Percentiles rank a stretch among this genome's conserved stretches.
Conservation (phyloP, 1,284 basidiomycete species). For the Rhodotorula sp. region DNA sequence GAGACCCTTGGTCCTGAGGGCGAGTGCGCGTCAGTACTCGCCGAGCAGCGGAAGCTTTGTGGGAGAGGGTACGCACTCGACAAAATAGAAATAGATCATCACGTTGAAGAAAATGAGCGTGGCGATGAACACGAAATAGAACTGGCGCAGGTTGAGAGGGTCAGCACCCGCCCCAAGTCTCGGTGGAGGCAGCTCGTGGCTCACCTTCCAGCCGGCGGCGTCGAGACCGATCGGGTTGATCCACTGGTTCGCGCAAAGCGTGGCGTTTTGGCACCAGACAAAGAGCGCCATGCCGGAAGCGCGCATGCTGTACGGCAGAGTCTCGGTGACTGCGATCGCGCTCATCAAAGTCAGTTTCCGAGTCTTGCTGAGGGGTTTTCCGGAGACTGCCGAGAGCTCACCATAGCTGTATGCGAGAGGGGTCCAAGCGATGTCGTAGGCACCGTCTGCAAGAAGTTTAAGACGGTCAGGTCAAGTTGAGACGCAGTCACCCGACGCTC, state of each 20-base stretch:
- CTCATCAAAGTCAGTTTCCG: neutral
- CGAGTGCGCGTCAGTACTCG: neutral
- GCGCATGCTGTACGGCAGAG: slow-evolving; percentile 24
- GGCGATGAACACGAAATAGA: neutral
- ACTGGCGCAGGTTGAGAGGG: neutral
- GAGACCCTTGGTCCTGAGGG: slow-evolving; percentile 58
- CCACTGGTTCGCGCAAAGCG: slow-evolving; percentile 76
- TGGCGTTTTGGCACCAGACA: slow-evolving; percentile 64
- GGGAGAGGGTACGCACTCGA: slow-evolving; percentile 53
- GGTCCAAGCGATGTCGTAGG: slow-evolving; percentile 49
- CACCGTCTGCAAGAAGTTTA: slow-evolving; percentile 53
- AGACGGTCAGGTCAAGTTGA: neutral
- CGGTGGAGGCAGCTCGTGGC: neutral
- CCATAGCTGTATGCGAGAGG: slow-evolving; percentile 69
- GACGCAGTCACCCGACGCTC: neutral
- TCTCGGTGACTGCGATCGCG: neutral
- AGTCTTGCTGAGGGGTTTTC: neutral
- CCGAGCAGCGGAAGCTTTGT: neutral
- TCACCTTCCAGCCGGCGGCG: slow-evolving; percentile 33
- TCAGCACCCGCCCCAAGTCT: neutral
- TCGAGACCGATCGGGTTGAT: slow-evolving; percentile 70
- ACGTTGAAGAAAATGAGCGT: slow-evolving; percentile 48
- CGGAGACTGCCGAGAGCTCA: neutral
- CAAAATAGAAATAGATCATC: slow-evolving; percentile 64
- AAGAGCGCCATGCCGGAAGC: slow-evolving; percentile 68